phyloP scores from a whole-genome alignment of 352 stramenopile species.

The Globisporangium canariense region DNA sequence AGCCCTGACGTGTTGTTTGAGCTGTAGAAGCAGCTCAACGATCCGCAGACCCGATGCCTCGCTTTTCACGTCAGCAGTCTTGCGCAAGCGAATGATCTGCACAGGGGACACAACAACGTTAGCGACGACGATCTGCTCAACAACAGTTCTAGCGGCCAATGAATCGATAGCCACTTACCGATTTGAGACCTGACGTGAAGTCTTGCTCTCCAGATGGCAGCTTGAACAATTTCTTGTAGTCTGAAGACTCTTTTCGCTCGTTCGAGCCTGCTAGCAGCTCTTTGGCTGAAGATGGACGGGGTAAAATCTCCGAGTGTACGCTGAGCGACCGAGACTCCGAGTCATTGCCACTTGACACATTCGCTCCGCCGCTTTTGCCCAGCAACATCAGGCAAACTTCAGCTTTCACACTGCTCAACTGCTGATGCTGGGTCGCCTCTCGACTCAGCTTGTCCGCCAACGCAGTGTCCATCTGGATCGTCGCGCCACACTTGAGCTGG shows the following conservation, averaged over 20 bases:
- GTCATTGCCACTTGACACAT: neutral
- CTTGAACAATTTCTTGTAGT: conserved; percentile 11
- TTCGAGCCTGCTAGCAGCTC: neutral
- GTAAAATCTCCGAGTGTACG: neutral
- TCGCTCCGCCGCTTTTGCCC: neutral
- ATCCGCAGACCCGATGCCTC: conserved; percentile 13
- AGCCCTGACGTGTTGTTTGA: conserved; percentile 34
- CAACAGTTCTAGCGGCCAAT: too few species aligned
- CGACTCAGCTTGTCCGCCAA: conserved; percentile 26
- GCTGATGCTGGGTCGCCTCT: conserved; percentile 6
- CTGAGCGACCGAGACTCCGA: conserved; percentile 9
- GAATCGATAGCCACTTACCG: conserved; percentile 18
- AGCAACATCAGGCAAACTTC: conserved; percentile 7
- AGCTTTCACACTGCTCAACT: neutral
- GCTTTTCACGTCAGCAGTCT: conserved; percentile 9
- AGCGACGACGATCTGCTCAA: neutral
- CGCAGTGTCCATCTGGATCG: conserved; percentile 26
- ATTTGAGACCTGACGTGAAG: conserved; percentile 28
- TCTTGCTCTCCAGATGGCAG: conserved; percentile 16
- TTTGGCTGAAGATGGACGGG: neutral
- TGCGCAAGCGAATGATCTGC: conserved; percentile 33
- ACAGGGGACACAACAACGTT: neutral
- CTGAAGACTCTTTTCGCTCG: neutral
- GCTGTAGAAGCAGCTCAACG: conserved; percentile 28
- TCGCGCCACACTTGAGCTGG: conserved; percentile 29